These are phyloP conservation scores for Coriaria nepalensis DNA, from an alignment of 306 rosid species.

Conservation along the genomic window DNA sequence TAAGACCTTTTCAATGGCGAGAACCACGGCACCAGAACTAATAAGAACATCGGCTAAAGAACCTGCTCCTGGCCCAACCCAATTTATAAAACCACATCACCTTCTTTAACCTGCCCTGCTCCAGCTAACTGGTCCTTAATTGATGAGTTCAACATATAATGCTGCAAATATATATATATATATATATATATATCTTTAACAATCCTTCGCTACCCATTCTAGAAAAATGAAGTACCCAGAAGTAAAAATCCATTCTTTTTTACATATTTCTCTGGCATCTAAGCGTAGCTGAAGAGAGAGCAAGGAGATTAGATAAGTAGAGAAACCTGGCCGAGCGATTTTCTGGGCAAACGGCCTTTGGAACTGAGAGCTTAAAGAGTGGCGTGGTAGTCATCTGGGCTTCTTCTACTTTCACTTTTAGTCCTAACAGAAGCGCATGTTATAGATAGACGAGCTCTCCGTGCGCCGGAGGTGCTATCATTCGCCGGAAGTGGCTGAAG, in stretches of 20 bases:
- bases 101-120: slow-evolving; percentile 50
- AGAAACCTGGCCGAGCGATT: slow-evolving; percentile 79
- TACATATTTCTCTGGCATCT: background rate
- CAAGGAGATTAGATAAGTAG: background rate
- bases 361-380: slow-evolving; percentile 83
- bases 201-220: background rate
- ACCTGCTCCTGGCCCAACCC: slow-evolving; percentile 93
- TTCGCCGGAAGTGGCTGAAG: slow-evolving; percentile 11
- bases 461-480: slow-evolving; percentile 4
- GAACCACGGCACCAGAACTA: slow-evolving; percentile 54
- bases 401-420: slow-evolving; percentile 14
- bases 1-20: slow-evolving; percentile 75
- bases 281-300: background rate
- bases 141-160: slow-evolving; percentile 75
- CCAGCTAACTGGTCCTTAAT: slow-evolving; percentile 58
- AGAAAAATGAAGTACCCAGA: background rate
- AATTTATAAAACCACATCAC: slow-evolving; percentile 71
- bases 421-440: slow-evolving; percentile 24
- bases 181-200: too few species aligned
- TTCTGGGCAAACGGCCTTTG: slow-evolving; percentile 68
- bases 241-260: background rate
- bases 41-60: slow-evolving; percentile 74
- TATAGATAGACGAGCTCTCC: slow-evolving; percentile 10
- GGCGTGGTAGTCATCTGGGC: slow-evolving; percentile 52
- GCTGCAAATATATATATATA: slow-evolving; percentile 39